Percentiles rank a stretch among this genome's conserved stretches.
Conservation (phyloP, 495 filamentous ascomycete genomes). For the Aspergillus bridgeri region DNA sequence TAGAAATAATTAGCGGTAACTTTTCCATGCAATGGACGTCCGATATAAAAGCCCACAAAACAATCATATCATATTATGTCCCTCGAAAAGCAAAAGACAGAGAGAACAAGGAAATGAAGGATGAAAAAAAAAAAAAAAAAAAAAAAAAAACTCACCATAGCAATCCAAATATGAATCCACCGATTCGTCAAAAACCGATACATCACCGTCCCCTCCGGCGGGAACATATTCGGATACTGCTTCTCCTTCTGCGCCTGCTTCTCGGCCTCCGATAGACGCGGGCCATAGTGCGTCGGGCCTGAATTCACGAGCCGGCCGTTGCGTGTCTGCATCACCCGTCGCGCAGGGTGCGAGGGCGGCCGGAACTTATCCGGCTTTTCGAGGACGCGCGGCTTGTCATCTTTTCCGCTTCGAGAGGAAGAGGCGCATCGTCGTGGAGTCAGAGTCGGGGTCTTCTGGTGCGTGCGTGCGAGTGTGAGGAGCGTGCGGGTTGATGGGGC, state of each 20-base stretch:
- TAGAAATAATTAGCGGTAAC: no score
- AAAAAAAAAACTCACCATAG: conserved; percentile 54
- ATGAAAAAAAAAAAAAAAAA: conserved; percentile 4
- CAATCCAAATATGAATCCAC: conserved; percentile 73
- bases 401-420: conserved; percentile 9
- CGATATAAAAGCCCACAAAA: not conserved
- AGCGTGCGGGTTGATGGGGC: conserved; percentile 29
- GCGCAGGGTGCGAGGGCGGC: conserved; percentile 76
- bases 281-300: conserved; percentile 61
- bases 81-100: no score
- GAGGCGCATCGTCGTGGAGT: conserved; percentile 23
- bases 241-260: conserved; percentile 55
- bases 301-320: conserved; percentile 23
- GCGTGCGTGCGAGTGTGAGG: conserved; percentile 19
- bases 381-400: conserved; percentile 57
- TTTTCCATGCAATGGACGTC: not conserved
- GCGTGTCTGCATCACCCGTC: conserved; percentile 42
- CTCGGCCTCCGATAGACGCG: conserved; percentile 55
- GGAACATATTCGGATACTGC: conserved; percentile 79
- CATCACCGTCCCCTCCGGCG: conserved; percentile 69
- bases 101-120: not conserved
- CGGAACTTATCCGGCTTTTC: conserved; percentile 78
- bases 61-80: not conserved
- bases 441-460: conserved; percentile 11
- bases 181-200: conserved; percentile 70